Base-by-base conservation (phyloP, 148 eudicot genomes). In the Rhododendron vialii region DNA sequence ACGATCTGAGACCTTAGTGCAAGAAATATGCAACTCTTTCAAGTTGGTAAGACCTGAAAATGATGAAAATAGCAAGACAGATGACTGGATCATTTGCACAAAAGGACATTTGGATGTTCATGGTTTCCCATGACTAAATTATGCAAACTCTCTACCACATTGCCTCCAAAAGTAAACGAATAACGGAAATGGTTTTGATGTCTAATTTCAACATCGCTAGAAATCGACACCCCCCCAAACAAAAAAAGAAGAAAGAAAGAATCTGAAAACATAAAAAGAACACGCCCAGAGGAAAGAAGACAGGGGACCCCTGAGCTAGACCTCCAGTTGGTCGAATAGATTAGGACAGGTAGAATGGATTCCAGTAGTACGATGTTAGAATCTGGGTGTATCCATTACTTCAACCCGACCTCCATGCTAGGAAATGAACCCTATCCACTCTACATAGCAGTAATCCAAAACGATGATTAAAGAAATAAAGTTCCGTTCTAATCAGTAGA, bases 1-100 rank as follows among this genome's bases (percentile, higher is more conserved):
- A 78, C 81, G 61, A 91, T 94, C 98, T 26, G 98, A 92, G 78
- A 94, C 90, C 81, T 89, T 90, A 84, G 91, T 91, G 92, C 93
- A 94, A 76, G 98, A 92, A 81, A 94, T 88, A 82, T 93, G 98
- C 65, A 94, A 85, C 74, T 90, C 92, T 81, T 92, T 89, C 93
- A 94, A 87, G 90, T 86, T 90, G 79, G 90, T 75, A 74, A 94
- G 94, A 18, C 91, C 98, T 94, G 92, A 48, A 84, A 88, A 65
- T 63, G 11, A 20, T 2, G 30, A 43, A 35, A 83, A 67, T 7
- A 63, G 50, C 30, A 22, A 7, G 41, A 8, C n/a, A 45, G 22
- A 22, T n/a, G 59, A 83, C 57, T 18, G 48, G 53, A n/a, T 45
- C 38, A 38, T 35, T 38, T 4, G 57, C 85, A 22, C 71, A 55